Evolutionary conservation across 768 basidiomycete genomes (phyloP).

Genomic region (Xerocomus brunneocitrinus): DNA sequence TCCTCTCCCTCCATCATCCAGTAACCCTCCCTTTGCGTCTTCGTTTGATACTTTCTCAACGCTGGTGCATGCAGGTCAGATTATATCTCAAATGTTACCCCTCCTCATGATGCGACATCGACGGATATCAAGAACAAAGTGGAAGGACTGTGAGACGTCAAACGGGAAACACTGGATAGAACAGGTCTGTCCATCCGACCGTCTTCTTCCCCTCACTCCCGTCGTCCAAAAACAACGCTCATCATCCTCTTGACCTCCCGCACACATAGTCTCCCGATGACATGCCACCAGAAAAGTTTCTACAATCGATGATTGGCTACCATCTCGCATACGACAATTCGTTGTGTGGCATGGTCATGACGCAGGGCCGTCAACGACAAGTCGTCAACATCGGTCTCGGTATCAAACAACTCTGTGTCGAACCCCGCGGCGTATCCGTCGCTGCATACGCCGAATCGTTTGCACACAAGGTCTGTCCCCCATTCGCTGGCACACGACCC

Average conservation of each 20-base stretch:
- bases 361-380: constrained; percentile 68
- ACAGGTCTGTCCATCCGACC: constrained; percentile 44
- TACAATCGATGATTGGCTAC: constrained; percentile 77
- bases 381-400: constrained; percentile 84
- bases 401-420: constrained; percentile 61
- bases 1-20: not conserved
- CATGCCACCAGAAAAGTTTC: constrained; percentile 59
- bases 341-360: constrained; percentile 81
- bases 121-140: constrained; percentile 69
- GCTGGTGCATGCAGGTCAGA: constrained; percentile 43
- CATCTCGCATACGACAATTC: constrained; percentile 66
- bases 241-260: not conserved
- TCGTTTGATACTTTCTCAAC: not conserved
- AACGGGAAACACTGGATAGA: constrained; percentile 82
- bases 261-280: constrained; percentile 46
- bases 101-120: constrained; percentile 84
- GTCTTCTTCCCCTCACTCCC: not conserved
- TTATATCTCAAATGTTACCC: constrained; percentile 71
- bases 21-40: too few relatives aligned
- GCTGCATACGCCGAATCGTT: constrained; percentile 66
- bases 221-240: constrained; percentile 1
- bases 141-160: constrained; percentile 57
- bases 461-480: constrained; percentile 61
- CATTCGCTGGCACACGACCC: not conserved
- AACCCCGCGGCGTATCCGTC: constrained; percentile 56